Base-by-base conservation (phyloP, 305 asterid species). In the Solanum aculeatissimum region DNA sequence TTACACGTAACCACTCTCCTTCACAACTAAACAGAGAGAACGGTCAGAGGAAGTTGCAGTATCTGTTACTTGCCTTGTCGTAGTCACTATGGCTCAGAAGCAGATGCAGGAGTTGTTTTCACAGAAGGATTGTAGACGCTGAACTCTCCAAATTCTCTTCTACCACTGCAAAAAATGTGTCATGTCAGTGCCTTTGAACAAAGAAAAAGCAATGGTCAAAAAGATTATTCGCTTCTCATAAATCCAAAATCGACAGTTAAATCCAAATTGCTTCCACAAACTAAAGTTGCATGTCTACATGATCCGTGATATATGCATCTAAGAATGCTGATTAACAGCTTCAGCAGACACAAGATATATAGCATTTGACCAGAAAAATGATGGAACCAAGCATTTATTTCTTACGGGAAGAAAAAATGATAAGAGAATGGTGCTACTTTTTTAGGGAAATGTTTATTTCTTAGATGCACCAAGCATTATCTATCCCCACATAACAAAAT, bases 111-210 rank as follows among this genome's bases (percentile, higher is more conserved):
- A 77, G 86, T 86, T 72, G 84, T 85, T 55, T 86, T 89, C 86
- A 86, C 74, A 57, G 54, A 70, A 70, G 94, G 95, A 15, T 92
- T 95, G 91, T 93, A 94, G 53, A 95, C 96, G 23, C 97, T 95
- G 90, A 90, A 94, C 57, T 94, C 98, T 2, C 99, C 98, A 6
- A 95, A 97, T 65, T 97, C 98, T 88, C 99, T 92, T 85, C 87
- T 94, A 77, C 98, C 99, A 91, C 98, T 94, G 95, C 90, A 91
- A 90, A 91, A 91, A 90, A 92, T 65, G 86, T 85, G 90, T 89
- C 88, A 87, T 82, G 78, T 93, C 94, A 92, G 89, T 88, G 87
- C 91, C 94, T 91, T 93, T 84, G 88, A 88, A 82, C 89, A 88
- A 86, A 85, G 18, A 54, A 85, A 89, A 85, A 82, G 53, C 38